A percentile compares a stretch with the other conserved stretches of the same genome.
These are phyloP conservation scores for Aspergillus terreus DNA, from an alignment of 2,329 filamentous ascomycete species.

Conservation along the genomic window DNA sequence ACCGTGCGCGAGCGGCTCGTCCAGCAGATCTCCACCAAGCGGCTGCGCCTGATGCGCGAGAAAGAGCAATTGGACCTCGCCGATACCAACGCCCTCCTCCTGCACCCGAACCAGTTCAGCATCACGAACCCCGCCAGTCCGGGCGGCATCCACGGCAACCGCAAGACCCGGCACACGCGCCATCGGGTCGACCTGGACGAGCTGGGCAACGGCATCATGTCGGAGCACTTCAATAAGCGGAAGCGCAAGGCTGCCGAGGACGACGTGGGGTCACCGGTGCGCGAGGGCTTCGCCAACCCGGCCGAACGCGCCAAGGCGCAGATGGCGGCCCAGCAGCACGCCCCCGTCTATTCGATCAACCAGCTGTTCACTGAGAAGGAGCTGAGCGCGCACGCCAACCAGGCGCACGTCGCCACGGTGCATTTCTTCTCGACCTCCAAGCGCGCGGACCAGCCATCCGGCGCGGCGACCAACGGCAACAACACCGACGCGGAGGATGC, in stretches of 20 bases:
- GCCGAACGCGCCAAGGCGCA: conserved; percentile 53
- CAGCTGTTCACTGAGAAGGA: conserved; percentile 67
- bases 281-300: conserved; percentile 45
- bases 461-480: conserved; percentile 37
- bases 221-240: conserved; percentile 50
- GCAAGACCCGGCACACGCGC: conserved; percentile 61
- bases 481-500: conserved; percentile 40
- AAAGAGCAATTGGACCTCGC: conserved; percentile 66
- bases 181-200: conserved; percentile 55
- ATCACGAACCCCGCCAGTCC: conserved; percentile 63
- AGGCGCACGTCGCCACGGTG: conserved; percentile 57
- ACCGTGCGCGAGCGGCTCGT: conserved; percentile 61
- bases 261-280: conserved; percentile 56
- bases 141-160: conserved; percentile 56
- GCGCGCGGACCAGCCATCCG: conserved; percentile 38
- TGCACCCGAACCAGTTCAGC: conserved; percentile 64
- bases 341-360: conserved; percentile 58
- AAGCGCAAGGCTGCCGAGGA: conserved; percentile 59
- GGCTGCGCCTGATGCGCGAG: conserved; percentile 57
- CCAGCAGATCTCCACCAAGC: conserved; percentile 55
- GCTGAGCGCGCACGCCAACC: conserved; percentile 58
- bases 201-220: conserved; percentile 44
- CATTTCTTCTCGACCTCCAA: conserved; percentile 57
- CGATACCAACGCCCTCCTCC: conserved; percentile 61
- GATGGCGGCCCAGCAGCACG: conserved; percentile 54